Evolutionary conservation across 257 asterid species (phyloP).

Genomic region (Plectranthus barbatus): DNA sequence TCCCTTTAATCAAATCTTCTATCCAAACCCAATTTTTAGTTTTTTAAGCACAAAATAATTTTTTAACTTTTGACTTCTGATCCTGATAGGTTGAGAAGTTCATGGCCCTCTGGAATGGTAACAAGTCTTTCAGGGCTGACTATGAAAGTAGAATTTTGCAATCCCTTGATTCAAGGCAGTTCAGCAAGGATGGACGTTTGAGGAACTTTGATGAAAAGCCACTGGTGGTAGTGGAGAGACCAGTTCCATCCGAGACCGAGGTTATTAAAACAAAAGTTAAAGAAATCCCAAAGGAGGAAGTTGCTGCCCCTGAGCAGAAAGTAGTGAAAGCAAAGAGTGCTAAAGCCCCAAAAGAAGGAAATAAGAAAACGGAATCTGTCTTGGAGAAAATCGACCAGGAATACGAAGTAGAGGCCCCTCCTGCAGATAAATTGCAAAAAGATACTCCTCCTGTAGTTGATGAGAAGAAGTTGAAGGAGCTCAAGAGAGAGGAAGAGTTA

Average conservation of each 20-base stretch:
- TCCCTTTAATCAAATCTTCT: too few species aligned
- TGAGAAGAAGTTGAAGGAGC: constrained; percentile 61
- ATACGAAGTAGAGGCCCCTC: constrained; percentile 24
- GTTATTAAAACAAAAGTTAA: constrained; percentile 27
- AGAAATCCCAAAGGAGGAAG: constrained; percentile 38
- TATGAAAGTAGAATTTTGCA: constrained; percentile 58
- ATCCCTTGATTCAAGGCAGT: constrained; percentile 65
- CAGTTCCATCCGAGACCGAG: constrained; percentile 34
- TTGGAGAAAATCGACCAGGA: constrained; percentile 21
- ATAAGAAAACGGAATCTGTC: constrained; percentile 21
- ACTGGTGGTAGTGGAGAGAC: constrained; percentile 29
- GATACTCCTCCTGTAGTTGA: constrained; percentile 44
- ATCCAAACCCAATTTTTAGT: too few species aligned
- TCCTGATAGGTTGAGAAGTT: constrained; percentile 51
- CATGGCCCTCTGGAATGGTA: constrained; percentile 43
- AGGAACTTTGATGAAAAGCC: constrained; percentile 72
- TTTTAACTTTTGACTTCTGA: too few species aligned
- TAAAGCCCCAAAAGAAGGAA: constrained; percentile 40
- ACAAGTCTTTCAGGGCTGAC: constrained; percentile 59
- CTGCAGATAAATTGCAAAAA: constrained; percentile 21
- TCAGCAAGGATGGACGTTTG: constrained; percentile 66
- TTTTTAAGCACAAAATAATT: too few species aligned
- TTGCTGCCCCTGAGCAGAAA: constrained; percentile 24
- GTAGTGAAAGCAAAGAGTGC: constrained; percentile 31
- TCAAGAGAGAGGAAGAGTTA: constrained; percentile 66